Conservation (phyloP, 257 asterid species). For the Nicotiana paniculata region DNA sequence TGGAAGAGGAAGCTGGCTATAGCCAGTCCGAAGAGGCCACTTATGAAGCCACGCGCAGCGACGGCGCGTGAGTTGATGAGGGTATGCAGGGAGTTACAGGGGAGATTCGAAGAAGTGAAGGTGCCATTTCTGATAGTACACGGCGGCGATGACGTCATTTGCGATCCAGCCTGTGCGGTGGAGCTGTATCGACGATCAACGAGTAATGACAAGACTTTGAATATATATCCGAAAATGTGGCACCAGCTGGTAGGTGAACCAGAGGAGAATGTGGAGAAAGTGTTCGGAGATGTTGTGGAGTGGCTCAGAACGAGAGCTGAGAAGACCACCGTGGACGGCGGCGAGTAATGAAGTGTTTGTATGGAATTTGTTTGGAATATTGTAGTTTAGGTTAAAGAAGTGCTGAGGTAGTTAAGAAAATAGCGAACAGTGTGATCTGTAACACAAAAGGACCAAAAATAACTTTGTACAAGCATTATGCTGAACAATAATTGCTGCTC, state of each 20-base stretch:
- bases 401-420: neutral
- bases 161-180: slow-evolving; percentile 48
- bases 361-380: neutral
- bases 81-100: slow-evolving; percentile 67
- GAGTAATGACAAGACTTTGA: slow-evolving; percentile 66
- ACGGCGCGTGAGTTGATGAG: slow-evolving; percentile 82
- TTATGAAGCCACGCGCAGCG: slow-evolving; percentile 78
- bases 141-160: slow-evolving; percentile 51
- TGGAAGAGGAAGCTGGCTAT: slow-evolving; percentile 85
- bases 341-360: neutral
- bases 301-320: slow-evolving; percentile 51
- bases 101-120: slow-evolving; percentile 50
- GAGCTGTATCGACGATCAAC: slow-evolving; percentile 44
- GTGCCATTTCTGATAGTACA: slow-evolving; percentile 76
- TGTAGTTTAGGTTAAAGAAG: neutral
- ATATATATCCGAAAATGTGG: slow-evolving; percentile 73
- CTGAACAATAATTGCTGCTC: too few species aligned
- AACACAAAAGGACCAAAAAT: neutral
- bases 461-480: neutral
- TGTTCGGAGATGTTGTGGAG: slow-evolving; percentile 64
- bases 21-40: slow-evolving; percentile 76
- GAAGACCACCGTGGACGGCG: neutral
- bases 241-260: slow-evolving; percentile 91
- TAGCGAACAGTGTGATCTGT: neutral
- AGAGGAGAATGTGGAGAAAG: slow-evolving; percentile 69